Percentiles rank a stretch among this genome's conserved stretches.
Conservation (phyloP, 768 basidiomycete species). For the Lactarius quietus region DNA sequence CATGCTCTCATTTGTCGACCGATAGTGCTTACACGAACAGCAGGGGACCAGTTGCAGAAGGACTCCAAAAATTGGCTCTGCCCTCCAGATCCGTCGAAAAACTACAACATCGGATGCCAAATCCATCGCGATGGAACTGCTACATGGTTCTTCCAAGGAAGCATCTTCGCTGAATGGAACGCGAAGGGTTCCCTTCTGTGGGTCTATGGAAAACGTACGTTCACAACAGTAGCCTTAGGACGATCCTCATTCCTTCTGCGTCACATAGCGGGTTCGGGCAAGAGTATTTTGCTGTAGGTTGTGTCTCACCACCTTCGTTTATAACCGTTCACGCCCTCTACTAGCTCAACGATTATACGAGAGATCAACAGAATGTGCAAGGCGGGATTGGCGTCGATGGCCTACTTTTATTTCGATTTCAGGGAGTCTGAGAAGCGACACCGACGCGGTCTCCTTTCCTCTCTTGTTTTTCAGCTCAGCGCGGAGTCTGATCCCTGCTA, state of each 20-base stretch:
- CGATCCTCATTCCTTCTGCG: neutral
- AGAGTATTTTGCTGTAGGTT: slow-evolving; percentile 7
- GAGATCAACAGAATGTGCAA: neutral
- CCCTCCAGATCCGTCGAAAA: slow-evolving; percentile 13
- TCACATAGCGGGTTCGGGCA: slow-evolving; percentile 6
- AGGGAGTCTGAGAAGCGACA: slow-evolving; percentile 3
- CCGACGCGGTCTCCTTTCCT: neutral
- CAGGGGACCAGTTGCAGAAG: slow-evolving; percentile 1
- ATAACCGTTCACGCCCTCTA: neutral
- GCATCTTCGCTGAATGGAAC: neutral
- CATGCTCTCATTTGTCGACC: neutral
- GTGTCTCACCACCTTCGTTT: neutral
- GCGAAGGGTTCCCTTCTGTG: neutral
- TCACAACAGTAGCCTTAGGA: neutral
- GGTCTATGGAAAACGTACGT: slow-evolving; percentile 11
- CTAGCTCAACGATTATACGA: neutral
- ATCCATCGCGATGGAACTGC: neutral
- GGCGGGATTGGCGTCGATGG: neutral
- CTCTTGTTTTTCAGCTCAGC: slow-evolving; percentile 1
- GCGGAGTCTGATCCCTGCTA: neutral
- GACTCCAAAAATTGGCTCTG: slow-evolving; percentile 3
- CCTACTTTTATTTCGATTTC: slow-evolving; percentile 14
- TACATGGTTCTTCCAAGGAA: neutral
- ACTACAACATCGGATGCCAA: neutral
- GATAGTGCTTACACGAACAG: neutral